Conservation (phyloP, 192 early-diverging fungal species). For the Oehlia diaphana region DNA sequence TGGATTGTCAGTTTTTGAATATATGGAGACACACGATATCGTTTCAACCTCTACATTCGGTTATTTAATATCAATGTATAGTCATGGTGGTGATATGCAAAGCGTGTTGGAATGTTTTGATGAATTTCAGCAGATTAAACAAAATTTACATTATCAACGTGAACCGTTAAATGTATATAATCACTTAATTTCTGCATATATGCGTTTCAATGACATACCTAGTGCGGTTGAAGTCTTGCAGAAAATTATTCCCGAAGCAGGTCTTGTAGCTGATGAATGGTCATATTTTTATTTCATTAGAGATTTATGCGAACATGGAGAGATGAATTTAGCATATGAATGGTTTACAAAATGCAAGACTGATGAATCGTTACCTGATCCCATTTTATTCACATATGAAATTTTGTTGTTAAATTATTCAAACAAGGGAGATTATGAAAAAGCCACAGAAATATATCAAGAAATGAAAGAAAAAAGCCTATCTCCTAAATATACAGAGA, state of each 20-base stretch:
- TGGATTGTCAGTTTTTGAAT: conserved; percentile 13
- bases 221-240: conserved; percentile 17
- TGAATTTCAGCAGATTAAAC: not conserved
- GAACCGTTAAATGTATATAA: conserved; percentile 13
- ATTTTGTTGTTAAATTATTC: conserved; percentile 19
- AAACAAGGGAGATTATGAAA: conserved; percentile 1
- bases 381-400: not conserved
- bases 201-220: not conserved
- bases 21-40: conserved; percentile 9
- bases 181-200: conserved; percentile 17
- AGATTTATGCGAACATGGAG: conserved; percentile 6
- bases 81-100: conserved; percentile 15
- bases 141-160: not conserved
- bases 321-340: not conserved
- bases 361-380: not conserved
- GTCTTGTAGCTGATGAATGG: not conserved
- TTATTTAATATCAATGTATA: conserved; percentile 19
- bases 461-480: not conserved
- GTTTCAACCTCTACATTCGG: not conserved
- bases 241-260: not conserved
- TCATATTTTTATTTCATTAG: conserved; percentile 22
- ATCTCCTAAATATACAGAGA: not conserved
- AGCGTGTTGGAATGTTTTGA: conserved; percentile 19
- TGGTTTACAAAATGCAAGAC: conserved; percentile 9
- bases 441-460: conserved; percentile 13